Evolutionary conservation across 345 rosid species (phyloP), one percentile per base, ranked within the genome.

Genomic region (Limnanthes douglasii): DNA sequence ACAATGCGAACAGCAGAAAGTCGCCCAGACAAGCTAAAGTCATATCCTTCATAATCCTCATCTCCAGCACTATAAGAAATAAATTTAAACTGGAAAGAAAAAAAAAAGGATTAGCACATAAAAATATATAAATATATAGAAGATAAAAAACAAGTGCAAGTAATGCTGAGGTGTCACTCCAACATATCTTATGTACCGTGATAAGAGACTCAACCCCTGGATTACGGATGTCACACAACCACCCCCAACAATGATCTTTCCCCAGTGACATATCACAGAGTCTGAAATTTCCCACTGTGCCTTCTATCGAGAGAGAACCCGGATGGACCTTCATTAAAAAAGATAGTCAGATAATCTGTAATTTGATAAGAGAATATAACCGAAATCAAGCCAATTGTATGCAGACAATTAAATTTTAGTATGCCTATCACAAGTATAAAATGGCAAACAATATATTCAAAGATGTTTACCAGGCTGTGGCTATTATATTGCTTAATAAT

Each of bases 171-270:
- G 34, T 42, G 32, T 42, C 25, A 32, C 17, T 8, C 28, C 34
- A 42, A 45, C 18, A 11, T 14, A 31, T 32, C 21, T 40, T 39
- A 28, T 25, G 37, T 43, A 84, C 98, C 85, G 74, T 81, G 51
- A 90, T 84, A 45, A 90, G 86, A 47, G 98, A 90, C 46, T 90
- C 98, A 12, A 73, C 57, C 37, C 88, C 98, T 39, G 92, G 94
- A 65, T 84, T 78, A 27, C 98, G 96, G 53, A 90, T 74, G 65
- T 90, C 98, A 59, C 98, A 90, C 49, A 90, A 82, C 96, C 96
- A 90, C 49, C 84, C 61, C 86, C 94, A 84, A 50, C 65, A 66
- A 49, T 75, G 61, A 50, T 73, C 78, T 21, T 59, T 43, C 51
- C 72, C 94, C 43, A 80, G 72, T 12, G 98, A 84, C 94, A 64